These are phyloP conservation scores for Sordariomycetes sp. DNA, from an alignment of 2,329 filamentous ascomycete species.

Conservation along the genomic window DNA sequence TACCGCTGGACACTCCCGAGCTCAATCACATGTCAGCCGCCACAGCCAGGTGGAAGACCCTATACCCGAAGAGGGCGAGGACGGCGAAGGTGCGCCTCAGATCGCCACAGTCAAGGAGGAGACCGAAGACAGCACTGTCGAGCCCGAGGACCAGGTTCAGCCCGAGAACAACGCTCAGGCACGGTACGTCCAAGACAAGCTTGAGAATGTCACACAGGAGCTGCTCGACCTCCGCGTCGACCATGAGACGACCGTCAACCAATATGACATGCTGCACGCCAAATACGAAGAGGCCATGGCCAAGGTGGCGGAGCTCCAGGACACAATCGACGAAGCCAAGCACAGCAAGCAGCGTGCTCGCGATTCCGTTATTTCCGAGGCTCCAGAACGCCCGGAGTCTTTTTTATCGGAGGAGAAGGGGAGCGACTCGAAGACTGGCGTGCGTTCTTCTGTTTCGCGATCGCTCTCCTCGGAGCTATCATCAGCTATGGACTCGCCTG, in stretches of 20 bases:
- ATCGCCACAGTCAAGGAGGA: constrained; percentile 25
- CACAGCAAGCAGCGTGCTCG: constrained; percentile 40
- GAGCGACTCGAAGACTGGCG: constrained; percentile 58
- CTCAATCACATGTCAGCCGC: constrained; percentile 43
- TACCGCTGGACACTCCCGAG: constrained; percentile 42
- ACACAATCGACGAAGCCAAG: constrained; percentile 69
- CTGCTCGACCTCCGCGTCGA: constrained; percentile 83
- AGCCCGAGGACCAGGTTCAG: constrained; percentile 5
- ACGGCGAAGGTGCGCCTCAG: constrained; percentile 25
- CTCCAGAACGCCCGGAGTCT: constrained; percentile 53
- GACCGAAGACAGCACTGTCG: constrained; percentile 8
- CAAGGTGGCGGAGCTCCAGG: constrained; percentile 75
- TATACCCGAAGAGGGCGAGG: constrained; percentile 44
- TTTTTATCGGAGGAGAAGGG: constrained; percentile 75
- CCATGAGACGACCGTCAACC: constrained; percentile 74
- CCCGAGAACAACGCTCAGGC: constrained; percentile 54
- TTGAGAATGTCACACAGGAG: constrained; percentile 85
- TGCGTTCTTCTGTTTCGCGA: constrained; percentile 63
- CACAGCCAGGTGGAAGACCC: constrained; percentile 44
- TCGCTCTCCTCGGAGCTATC: constrained; percentile 93
- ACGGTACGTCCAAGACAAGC: constrained; percentile 82
- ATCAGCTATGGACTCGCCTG: constrained; percentile 70
- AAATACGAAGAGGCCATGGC: constrained; percentile 90
- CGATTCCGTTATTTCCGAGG: constrained; percentile 46
- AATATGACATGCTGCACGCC: constrained; percentile 71